phyloP scores from a whole-genome alignment of 1,284 basidiomycete species.

The Ceratobasidium sp. region DNA sequence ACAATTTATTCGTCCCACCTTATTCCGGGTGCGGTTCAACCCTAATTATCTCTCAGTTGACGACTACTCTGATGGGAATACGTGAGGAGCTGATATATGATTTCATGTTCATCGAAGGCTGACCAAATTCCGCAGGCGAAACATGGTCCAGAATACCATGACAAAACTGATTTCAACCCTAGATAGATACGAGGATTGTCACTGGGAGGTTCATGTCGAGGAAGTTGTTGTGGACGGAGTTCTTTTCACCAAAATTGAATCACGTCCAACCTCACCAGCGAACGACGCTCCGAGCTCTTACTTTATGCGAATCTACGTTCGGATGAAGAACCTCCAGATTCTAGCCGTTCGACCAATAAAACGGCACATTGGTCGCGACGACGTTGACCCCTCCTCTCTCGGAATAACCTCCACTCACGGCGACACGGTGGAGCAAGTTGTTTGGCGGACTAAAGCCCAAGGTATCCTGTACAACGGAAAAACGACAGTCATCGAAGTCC shows the following conservation, averaged over 20 bases:
- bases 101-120: too few relatives aligned
- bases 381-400: too few relatives aligned
- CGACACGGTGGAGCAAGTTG: conserved; percentile 1
- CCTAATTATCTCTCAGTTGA: too few relatives aligned
- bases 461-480: conserved; percentile 10
- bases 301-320: conserved; percentile 27
- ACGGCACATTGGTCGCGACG: not conserved
- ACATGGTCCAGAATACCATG: conserved; percentile 19
- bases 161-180: conserved; percentile 8
- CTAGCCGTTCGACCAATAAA: conserved; percentile 3
- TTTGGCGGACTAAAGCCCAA: conserved; percentile 33
- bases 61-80: conserved; percentile 3
- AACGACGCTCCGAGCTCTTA: not conserved
- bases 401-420: too few relatives aligned
- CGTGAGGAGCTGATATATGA: too few relatives aligned
- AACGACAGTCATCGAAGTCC: conserved; percentile 14
- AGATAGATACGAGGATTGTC: not conserved
- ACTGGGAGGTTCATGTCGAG: conserved; percentile 9
- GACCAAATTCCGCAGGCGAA: not conserved
- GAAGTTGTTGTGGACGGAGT: not conserved
- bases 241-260: conserved; percentile 39
- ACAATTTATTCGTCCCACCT: conserved; percentile 22
- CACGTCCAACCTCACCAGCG: not conserved
- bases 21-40: conserved; percentile 26
- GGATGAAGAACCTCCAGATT: conserved; percentile 19